These are phyloP conservation scores for Alternaria triticimaculans DNA, from an alignment of 2,329 filamentous ascomycete species.

Conservation along the genomic window DNA sequence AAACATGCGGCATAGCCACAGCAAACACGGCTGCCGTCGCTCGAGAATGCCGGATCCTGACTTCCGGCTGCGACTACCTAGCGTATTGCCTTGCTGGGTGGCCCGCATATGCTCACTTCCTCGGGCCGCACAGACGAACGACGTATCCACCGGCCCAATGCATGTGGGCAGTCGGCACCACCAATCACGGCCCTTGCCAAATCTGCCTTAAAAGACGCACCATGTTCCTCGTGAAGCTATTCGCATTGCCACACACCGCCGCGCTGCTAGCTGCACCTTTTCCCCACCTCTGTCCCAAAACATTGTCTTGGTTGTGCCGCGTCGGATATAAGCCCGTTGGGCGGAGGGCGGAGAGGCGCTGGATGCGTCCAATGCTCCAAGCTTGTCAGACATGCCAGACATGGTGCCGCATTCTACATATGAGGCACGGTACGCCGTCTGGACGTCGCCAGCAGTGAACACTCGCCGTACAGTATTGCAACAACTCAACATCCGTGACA, in stretches of 20 bases:
- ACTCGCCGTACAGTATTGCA: not conserved
- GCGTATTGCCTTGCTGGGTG: slow-evolving; percentile 9
- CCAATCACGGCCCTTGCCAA: slow-evolving; percentile 8
- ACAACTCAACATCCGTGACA: not conserved
- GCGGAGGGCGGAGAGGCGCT: not conserved
- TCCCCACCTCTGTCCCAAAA: not conserved
- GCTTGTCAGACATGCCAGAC: not conserved
- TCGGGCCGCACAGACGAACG: slow-evolving; percentile 14
- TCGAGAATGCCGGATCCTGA: slow-evolving; percentile 18
- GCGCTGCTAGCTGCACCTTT: not conserved
- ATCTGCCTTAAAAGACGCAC: slow-evolving; percentile 6
- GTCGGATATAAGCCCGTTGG: slow-evolving; percentile 1
- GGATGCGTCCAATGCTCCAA: not conserved
- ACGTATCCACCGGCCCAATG: slow-evolving; percentile 3
- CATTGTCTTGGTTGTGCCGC: not conserved
- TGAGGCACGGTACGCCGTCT: not conserved
- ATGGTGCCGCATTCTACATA: not conserved
- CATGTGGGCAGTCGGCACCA: not conserved
- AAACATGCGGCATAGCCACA: not conserved
- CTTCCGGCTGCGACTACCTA: slow-evolving; percentile 13
- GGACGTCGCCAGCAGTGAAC: not conserved
- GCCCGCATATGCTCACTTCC: slow-evolving; percentile 7
- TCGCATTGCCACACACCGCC: slow-evolving; percentile 12
- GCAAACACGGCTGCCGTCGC: slow-evolving; percentile 16
- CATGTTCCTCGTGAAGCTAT: slow-evolving; percentile 4